These are phyloP conservation scores for Hansfordia pulvinata DNA, from an alignment of 2,329 filamentous ascomycete species.

Conservation along the genomic window DNA sequence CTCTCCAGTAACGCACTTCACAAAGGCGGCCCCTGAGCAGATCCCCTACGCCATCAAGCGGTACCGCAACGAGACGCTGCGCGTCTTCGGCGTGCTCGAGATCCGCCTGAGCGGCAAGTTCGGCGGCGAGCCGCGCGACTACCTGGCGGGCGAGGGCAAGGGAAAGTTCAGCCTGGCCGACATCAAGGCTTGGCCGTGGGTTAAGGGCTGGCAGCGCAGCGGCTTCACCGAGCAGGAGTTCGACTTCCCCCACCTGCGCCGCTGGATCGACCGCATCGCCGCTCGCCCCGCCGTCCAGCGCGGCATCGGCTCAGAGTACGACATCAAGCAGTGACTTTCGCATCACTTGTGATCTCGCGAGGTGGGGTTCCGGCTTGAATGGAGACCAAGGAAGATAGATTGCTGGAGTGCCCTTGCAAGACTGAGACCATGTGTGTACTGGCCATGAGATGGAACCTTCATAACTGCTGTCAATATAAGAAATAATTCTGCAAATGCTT, in stretches of 20 bases:
- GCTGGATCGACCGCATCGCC: conserved; percentile 4
- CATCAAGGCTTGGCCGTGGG: conserved; percentile 3
- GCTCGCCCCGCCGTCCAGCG: conserved; percentile 2
- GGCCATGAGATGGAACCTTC: too few species aligned
- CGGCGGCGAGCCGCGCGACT: conserved; percentile 3
- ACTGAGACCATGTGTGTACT: too few species aligned
- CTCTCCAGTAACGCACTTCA: conserved; percentile 32
- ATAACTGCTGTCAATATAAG: too few species aligned
- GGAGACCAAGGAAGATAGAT: too few species aligned
- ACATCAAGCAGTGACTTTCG: too few species aligned
- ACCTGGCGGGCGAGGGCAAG: conserved; percentile 3
- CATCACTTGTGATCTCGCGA: too few species aligned
- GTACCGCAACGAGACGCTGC: conserved; percentile 35
- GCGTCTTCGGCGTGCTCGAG: conserved; percentile 40
- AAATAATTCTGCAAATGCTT: too few species aligned
- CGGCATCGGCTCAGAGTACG: conserved; percentile 2
- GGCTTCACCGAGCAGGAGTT: conserved; percentile 3
- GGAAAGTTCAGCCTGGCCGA: conserved; percentile 4
- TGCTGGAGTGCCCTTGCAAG: too few species aligned
- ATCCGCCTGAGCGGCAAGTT: conserved; percentile 22
- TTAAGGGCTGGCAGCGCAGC: conserved; percentile 2
- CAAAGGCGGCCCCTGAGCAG: conserved; percentile 25
- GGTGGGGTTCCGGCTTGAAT: too few species aligned
- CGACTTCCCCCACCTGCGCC: conserved; percentile 3
- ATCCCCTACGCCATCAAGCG: conserved; percentile 33